Conservation (phyloP, 768 basidiomycete species). For the Mycena venus region DNA sequence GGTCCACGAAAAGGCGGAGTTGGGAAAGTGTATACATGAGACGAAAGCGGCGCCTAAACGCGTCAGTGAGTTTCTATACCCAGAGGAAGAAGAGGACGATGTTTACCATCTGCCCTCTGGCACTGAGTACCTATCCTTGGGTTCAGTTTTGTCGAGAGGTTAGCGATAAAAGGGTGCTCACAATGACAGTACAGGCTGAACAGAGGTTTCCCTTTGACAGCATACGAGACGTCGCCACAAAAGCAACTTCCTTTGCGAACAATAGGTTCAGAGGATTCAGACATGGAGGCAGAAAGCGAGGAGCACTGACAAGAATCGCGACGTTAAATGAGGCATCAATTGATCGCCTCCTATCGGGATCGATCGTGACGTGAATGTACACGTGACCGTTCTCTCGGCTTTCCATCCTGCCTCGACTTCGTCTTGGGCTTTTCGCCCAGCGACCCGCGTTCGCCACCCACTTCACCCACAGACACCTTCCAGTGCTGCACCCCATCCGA, state of each 20-base stretch:
- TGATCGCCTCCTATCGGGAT: not conserved
- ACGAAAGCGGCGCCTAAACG: slow-evolving; percentile 32
- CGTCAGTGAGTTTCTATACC: not conserved
- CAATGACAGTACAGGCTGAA: slow-evolving; percentile 36
- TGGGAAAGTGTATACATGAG: slow-evolving; percentile 20
- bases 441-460: not conserved
- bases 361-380: not conserved
- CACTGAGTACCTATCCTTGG: slow-evolving; percentile 15
- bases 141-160: not conserved
- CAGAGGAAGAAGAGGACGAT: not conserved
- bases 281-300: not conserved
- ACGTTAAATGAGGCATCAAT: not conserved
- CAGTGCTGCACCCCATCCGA: too few relatives aligned
- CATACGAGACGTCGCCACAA: slow-evolving; percentile 23
- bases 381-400: not conserved
- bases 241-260: slow-evolving; percentile 28
- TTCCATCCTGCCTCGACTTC: slow-evolving; percentile 1
- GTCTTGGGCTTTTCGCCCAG: not conserved
- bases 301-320: not conserved
- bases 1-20: slow-evolving; percentile 32
- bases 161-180: not conserved
- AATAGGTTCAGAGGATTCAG: not conserved
- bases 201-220: slow-evolving; percentile 26
- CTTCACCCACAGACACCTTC: not conserved
- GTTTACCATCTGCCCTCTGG: slow-evolving; percentile 28